Evolutionary conservation across 805 yeast genomes (phyloP).

Genomic region (Cyberlindnera suaveolens): DNA sequence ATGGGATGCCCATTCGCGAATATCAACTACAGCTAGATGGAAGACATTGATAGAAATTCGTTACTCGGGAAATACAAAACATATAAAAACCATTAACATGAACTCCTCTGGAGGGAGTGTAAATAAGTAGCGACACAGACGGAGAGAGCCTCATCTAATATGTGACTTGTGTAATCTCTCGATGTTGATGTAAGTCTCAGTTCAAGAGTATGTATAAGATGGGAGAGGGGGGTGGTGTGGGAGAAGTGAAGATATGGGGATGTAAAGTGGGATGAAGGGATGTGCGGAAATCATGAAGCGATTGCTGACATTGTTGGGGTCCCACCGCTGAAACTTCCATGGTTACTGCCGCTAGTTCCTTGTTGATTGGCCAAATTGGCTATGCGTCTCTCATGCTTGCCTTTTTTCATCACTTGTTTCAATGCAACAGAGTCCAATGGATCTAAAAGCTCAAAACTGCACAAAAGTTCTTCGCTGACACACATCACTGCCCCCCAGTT

Average conservation of each 20-base stretch:
- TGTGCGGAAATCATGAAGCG: not conserved
- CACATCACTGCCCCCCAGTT: conserved; percentile 99
- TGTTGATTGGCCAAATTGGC: conserved; percentile 35
- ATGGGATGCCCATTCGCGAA: too few relatives aligned
- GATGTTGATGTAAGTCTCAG: not conserved
- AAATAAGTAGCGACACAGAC: too few relatives aligned
- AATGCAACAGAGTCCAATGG: conserved; percentile 91
- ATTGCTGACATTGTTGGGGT: conserved; percentile 1
- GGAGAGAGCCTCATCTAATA: too few relatives aligned
- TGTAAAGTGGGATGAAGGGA: not conserved
- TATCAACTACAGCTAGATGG: too few relatives aligned
- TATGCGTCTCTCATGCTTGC: conserved; percentile 76
- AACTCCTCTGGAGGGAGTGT: too few relatives aligned
- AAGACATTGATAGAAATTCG: too few relatives aligned
- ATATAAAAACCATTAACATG: too few relatives aligned
- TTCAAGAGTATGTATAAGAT: not conserved
- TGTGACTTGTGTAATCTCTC: too few relatives aligned
- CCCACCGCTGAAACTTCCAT: conserved; percentile 18
- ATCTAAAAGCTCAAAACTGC: conserved; percentile 89
- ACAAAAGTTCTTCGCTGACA: conserved; percentile 84
- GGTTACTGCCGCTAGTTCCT: conserved; percentile 15
- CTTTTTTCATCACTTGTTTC: conserved; percentile 90
- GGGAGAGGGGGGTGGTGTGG: not conserved
- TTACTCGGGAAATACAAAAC: too few relatives aligned
- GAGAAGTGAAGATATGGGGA: not conserved